Evolutionary conservation across 441 rosid species (phyloP).

Genomic region (Daphne laureola): DNA sequence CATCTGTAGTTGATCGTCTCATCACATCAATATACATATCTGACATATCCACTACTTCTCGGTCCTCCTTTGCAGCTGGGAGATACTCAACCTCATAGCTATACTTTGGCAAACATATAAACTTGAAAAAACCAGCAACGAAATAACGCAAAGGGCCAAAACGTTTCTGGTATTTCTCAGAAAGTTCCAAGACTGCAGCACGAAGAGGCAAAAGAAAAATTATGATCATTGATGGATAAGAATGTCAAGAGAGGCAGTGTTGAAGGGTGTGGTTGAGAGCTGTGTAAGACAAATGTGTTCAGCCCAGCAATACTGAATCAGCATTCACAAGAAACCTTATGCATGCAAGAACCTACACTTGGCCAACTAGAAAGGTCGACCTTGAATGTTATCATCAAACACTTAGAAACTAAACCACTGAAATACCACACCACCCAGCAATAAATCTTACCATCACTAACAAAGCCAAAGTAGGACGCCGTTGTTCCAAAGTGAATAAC

Average conservation of each 20-base stretch:
- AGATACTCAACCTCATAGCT: constrained; percentile 85
- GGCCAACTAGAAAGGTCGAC: too few species aligned
- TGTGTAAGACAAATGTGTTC: too few species aligned
- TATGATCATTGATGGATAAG: too few species aligned
- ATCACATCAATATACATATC: constrained; percentile 70
- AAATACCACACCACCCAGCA: background rate
- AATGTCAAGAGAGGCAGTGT: too few species aligned
- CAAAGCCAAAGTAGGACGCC: constrained; percentile 85
- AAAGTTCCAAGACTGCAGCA: constrained; percentile 71
- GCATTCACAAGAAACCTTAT: too few species aligned
- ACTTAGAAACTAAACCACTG: background rate
- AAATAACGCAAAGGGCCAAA: constrained; percentile 90
- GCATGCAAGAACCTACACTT: too few species aligned
- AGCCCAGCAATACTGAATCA: too few species aligned
- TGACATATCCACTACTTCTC: constrained; percentile 48
- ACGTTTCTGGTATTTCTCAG: constrained; percentile 79
- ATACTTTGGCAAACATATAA: constrained; percentile 85
- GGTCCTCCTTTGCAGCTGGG: constrained; percentile 61
- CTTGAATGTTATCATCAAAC: too few species aligned
- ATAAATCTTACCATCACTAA: constrained; percentile 64
- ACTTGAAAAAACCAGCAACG: constrained; percentile 91
- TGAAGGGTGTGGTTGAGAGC: too few species aligned
- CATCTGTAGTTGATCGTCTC: constrained; percentile 67
- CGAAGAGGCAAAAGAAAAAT: constrained; percentile 6
- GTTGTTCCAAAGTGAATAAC: constrained; percentile 81